Evolutionary conservation across 108 stramenopile species (phyloP).

Genomic region (Fragilaria radians): DNA sequence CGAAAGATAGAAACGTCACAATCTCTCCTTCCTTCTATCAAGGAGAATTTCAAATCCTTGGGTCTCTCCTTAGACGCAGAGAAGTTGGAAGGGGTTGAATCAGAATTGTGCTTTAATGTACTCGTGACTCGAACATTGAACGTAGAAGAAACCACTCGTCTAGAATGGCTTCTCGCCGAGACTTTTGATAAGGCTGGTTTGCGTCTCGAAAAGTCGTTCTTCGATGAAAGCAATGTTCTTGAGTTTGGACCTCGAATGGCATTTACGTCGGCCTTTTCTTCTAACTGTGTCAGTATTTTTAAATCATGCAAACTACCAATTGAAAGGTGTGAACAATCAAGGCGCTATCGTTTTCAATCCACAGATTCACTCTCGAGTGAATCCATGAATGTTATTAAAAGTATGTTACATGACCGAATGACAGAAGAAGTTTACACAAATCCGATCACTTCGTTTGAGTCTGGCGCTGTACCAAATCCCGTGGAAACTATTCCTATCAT

Average conservation of each 20-base stretch:
- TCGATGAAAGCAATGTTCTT: conserved; percentile 35
- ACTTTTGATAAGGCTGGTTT: conserved; percentile 79
- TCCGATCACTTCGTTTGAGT: conserved; percentile 82
- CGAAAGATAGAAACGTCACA: conserved; percentile 64
- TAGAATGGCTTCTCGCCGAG: conserved; percentile 91
- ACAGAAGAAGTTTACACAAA: conserved; percentile 89
- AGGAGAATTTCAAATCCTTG: conserved; percentile 44
- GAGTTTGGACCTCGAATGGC: conserved; percentile 99
- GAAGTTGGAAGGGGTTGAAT: conserved; percentile 42
- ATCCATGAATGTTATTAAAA: conserved; percentile 40
- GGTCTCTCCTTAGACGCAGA: conserved; percentile 33
- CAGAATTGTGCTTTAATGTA: conserved; percentile 82
- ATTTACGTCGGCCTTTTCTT: conserved; percentile 94
- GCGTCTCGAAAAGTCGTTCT: conserved; percentile 44
- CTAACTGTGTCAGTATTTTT: conserved; percentile 91
- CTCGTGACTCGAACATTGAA: conserved; percentile 24
- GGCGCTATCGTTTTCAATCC: conserved; percentile 50
- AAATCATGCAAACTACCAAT: conserved; percentile 66
- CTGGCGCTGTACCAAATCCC: conserved; percentile 46
- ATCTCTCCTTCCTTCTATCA: conserved; percentile 66
- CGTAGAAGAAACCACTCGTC: conserved; percentile 24
- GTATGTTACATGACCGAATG: conserved; percentile 94
- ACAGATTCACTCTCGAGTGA: conserved; percentile 18
- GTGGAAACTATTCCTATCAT: conserved; percentile 87
- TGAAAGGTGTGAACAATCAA: conserved; percentile 84